Percentiles rank a stretch among this genome's conserved stretches.
Evolutionary conservation across 805 yeast genomes (phyloP).

Genomic region (Cyberlindnera nakhonratchasimensis): DNA sequence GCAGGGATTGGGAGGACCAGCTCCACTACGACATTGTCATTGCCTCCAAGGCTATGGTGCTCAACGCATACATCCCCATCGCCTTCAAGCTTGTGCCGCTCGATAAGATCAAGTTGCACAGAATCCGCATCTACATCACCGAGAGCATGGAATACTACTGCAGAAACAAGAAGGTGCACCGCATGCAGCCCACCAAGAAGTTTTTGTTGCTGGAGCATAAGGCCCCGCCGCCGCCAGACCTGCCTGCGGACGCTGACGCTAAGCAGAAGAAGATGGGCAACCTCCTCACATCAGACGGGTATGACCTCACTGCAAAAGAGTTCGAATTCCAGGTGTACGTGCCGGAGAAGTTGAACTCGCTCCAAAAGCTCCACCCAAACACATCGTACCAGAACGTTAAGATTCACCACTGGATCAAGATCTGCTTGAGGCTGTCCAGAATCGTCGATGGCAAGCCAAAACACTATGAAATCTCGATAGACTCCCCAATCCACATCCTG

Average conservation of each 20-base stretch:
- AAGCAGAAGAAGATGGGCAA: slow-evolving; percentile 42
- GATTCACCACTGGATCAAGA: slow-evolving; percentile 93
- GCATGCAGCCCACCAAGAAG: slow-evolving; percentile 87
- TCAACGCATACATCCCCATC: slow-evolving; percentile 80
- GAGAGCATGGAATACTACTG: slow-evolving; percentile 92
- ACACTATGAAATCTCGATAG: slow-evolving; percentile 92
- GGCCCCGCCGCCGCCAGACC: slow-evolving; percentile 44
- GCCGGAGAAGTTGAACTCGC: slow-evolving; percentile 62
- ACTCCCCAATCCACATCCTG: slow-evolving; percentile 85
- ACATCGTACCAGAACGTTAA: slow-evolving; percentile 77
- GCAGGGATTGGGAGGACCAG: slow-evolving; percentile 92
- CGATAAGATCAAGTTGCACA: slow-evolving; percentile 80
- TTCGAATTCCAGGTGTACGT: slow-evolving; percentile 83
- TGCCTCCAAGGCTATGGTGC: slow-evolving; percentile 82
- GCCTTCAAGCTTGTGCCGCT: slow-evolving; percentile 81
- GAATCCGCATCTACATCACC: slow-evolving; percentile 80
- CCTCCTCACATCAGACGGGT: slow-evolving; percentile 34
- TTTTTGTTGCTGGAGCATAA: slow-evolving; percentile 76
- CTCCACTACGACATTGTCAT: slow-evolving; percentile 85
- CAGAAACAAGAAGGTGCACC: slow-evolving; percentile 78
- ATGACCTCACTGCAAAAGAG: slow-evolving; percentile 68
- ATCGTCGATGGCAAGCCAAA: slow-evolving; percentile 68
- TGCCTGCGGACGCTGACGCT: slow-evolving; percentile 32
- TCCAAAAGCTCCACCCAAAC: slow-evolving; percentile 73
- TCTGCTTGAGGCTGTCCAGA: slow-evolving; percentile 75